Conservation (phyloP, 1,284 basidiomycete genomes). For the Veloboletus limbatus region DNA sequence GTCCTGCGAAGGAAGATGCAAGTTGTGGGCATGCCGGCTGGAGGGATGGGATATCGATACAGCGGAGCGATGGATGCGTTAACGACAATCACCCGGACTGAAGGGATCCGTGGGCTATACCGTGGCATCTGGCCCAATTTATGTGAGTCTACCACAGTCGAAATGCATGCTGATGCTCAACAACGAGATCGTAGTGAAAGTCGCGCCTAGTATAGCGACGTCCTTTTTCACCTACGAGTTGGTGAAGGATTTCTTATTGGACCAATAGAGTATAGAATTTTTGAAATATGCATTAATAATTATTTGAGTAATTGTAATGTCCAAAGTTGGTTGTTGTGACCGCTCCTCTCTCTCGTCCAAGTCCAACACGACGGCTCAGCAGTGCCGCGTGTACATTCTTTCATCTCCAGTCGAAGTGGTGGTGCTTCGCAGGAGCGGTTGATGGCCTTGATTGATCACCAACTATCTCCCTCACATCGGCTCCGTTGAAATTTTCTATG, state of each 20-base stretch:
- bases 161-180: conserved; percentile 11
- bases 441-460: conserved; percentile 31
- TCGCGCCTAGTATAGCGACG: conserved; percentile 89
- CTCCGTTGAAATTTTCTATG: conserved; percentile 14
- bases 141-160: conserved; percentile 50
- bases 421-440: conserved; percentile 7
- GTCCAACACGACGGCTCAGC: conserved; percentile 15
- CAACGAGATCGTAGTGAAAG: conserved; percentile 59
- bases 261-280: conserved; percentile 3
- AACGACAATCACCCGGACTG: conserved; percentile 63
- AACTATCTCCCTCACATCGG: conserved; percentile 3
- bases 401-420: conserved; percentile 9
- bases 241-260: conserved; percentile 41
- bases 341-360: too few relatives aligned
- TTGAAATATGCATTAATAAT: neutral
- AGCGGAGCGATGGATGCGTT: conserved; percentile 79
- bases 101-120: conserved; percentile 78
- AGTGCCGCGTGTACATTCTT: conserved; percentile 19
- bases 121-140: conserved; percentile 91
- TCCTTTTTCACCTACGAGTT: conserved; percentile 80
- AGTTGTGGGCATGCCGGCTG: conserved; percentile 79
- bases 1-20: conserved; percentile 95
- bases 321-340: conserved; percentile 11
- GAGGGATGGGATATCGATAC: conserved; percentile 63
- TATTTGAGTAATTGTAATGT: conserved; percentile 7